Percentiles rank a stretch among this genome's conserved stretches.
Conservation (phyloP, 306 rosid species). For the Ormosia semicastrata region DNA sequence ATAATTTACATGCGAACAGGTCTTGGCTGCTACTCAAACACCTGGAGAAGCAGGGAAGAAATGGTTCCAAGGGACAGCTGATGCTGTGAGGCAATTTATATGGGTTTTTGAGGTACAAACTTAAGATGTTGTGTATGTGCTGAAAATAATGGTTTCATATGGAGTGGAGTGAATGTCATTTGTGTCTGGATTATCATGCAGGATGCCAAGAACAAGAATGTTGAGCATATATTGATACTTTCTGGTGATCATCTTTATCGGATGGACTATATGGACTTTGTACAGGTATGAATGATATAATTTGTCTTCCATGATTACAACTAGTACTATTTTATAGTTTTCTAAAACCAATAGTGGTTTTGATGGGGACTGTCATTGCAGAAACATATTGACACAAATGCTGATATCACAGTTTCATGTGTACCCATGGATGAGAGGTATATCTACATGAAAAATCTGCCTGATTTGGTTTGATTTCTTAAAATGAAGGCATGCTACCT, state of each 20-base stretch:
- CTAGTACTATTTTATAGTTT: neutral
- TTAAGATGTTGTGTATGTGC: neutral
- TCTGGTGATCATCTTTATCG: conserved; percentile 95
- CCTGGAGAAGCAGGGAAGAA: conserved; percentile 83
- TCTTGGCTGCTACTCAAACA: conserved; percentile 95
- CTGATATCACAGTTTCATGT: conserved; percentile 94
- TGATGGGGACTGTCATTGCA: conserved; percentile 35
- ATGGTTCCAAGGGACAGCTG: conserved; percentile 98
- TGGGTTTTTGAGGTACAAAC: conserved; percentile 91
- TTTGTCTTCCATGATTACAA: neutral
- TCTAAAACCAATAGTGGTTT: conserved; percentile 3
- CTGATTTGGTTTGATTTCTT: neutral
- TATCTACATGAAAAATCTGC: neutral
- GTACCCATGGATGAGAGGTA: conserved; percentile 92
- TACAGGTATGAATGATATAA: conserved; percentile 54
- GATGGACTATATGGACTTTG: conserved; percentile 85
- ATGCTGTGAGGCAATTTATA: conserved; percentile 88
- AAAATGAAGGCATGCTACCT: neutral
- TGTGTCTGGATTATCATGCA: conserved; percentile 23
- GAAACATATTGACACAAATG: conserved; percentile 88
- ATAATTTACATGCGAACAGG: conserved; percentile 49
- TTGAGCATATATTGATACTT: conserved; percentile 79
- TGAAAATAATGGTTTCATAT: neutral
- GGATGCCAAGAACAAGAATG: conserved; percentile 92
- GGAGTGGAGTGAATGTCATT: neutral